phyloP scores from a whole-genome alignment of 2,329 filamentous ascomycete species.

The Fusarium chlamydosporum region DNA sequence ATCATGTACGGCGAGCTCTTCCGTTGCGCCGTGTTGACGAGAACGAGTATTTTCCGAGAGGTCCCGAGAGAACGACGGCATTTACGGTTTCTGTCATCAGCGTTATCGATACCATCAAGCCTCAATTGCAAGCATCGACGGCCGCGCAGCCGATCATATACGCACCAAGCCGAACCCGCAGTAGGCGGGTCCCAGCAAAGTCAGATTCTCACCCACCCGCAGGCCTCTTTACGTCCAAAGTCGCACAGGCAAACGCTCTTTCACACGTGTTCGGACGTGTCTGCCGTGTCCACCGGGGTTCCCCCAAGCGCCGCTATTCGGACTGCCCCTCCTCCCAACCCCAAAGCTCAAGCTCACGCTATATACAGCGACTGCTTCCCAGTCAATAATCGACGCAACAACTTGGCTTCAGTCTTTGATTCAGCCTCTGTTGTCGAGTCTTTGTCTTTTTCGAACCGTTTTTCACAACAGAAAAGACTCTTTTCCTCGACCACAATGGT shows the following conservation, averaged over 20 bases:
- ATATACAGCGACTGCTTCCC: conserved; percentile 40
- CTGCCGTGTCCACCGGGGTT: conserved; percentile 43
- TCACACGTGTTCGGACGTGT: conserved; percentile 47
- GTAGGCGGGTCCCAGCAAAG: conserved; percentile 45
- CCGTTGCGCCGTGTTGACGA: conserved; percentile 39
- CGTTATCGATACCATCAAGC: conserved; percentile 33
- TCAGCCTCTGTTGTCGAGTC: conserved; percentile 35
- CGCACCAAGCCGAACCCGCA: conserved; percentile 42
- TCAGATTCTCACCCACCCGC: conserved; percentile 38
- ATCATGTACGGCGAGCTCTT: conserved; percentile 41
- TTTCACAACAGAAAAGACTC: conserved; percentile 45
- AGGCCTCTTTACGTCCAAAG: conserved; percentile 32
- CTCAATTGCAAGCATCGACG: conserved; percentile 26
- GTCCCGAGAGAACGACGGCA: conserved; percentile 36
- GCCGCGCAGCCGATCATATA: conserved; percentile 36
- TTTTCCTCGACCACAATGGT: conserved; percentile 78
- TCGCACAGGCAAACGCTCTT: conserved; percentile 29
- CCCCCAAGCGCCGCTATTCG: conserved; percentile 39
- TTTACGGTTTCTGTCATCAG: conserved; percentile 20
- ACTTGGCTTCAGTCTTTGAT: conserved; percentile 39
- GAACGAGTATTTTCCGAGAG: conserved; percentile 29
- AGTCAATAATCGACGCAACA: conserved; percentile 28
- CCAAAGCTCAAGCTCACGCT: conserved; percentile 42
- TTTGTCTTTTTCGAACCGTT: conserved; percentile 15
- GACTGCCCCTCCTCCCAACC: conserved; percentile 47